These are phyloP conservation scores for Fusarium sp. DNA, from an alignment of 2,329 filamentous ascomycete genomes.

Conservation along the genomic window DNA sequence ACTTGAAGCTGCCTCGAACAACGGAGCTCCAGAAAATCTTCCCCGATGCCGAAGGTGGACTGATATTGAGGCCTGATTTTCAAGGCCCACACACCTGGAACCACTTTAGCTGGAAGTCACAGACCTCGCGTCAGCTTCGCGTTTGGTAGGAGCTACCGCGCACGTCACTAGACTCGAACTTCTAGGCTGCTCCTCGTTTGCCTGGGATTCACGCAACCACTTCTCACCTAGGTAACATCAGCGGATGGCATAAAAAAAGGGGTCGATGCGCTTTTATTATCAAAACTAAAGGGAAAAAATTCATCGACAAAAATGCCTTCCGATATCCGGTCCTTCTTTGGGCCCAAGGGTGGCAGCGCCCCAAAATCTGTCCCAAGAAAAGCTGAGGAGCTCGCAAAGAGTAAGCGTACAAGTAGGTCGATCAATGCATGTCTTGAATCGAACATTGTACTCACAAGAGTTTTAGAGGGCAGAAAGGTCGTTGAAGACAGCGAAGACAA, in stretches of 20 bases:
- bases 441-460: slow-evolving; percentile 28
- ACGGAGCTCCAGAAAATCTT: slow-evolving; percentile 51
- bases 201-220: slow-evolving; percentile 34
- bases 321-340: slow-evolving; percentile 93
- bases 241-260: slow-evolving; percentile 40
- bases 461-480: slow-evolving; percentile 71
- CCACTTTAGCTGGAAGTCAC: slow-evolving; percentile 53
- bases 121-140: slow-evolving; percentile 60
- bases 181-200: slow-evolving; percentile 45
- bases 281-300: slow-evolving; percentile 3
- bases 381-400: slow-evolving; percentile 57
- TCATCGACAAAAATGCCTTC: slow-evolving; percentile 68
- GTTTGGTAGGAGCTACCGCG: slow-evolving; percentile 47
- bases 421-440: neutral
- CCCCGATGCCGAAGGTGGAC: slow-evolving; percentile 22
- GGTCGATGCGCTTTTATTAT: neutral
- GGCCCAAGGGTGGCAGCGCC: slow-evolving; percentile 73
- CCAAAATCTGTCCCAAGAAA: slow-evolving; percentile 61
- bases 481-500: slow-evolving; percentile 86
- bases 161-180: slow-evolving; percentile 48
- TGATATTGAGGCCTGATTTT: neutral
- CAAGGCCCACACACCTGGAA: slow-evolving; percentile 23
- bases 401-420: slow-evolving; percentile 58
- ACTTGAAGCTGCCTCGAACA: slow-evolving; percentile 40
- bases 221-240: slow-evolving; percentile 37